Evolutionary conservation across 306 rosid genomes (phyloP).

Genomic region (Biancaea sappan): DNA sequence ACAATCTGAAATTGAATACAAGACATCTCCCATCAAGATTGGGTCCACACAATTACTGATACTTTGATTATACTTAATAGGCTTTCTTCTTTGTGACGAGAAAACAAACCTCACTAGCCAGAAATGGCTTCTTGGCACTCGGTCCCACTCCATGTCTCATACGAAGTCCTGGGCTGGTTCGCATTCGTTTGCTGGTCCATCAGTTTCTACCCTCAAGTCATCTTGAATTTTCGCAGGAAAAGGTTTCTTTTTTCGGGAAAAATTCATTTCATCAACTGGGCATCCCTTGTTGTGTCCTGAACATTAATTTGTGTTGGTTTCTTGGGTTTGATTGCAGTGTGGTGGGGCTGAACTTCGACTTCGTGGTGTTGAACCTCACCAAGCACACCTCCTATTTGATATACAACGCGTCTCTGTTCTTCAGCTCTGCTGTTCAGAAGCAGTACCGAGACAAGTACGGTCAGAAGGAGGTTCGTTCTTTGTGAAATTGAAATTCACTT

Average conservation of each 20-base stretch:
- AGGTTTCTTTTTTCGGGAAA: no score
- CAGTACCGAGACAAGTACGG: conserved; percentile 81
- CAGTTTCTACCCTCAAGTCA: conserved; percentile 82
- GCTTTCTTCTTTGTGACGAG: background rate
- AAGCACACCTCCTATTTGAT: conserved; percentile 85
- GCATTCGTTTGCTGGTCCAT: conserved; percentile 75
- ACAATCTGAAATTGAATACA: no score
- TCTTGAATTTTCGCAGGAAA: conserved; percentile 76
- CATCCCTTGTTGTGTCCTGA: no score
- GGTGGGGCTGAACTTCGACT: conserved; percentile 91
- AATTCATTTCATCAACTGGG: no score
- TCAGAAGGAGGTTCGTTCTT: conserved; percentile 55
- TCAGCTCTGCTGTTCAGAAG: conserved; percentile 66
- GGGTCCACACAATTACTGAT: background rate
- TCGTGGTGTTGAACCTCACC: conserved; percentile 74
- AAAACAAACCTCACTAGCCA: background rate
- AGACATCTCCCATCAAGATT: background rate
- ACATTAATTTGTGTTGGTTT: background rate
- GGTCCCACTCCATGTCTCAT: conserved; percentile 56
- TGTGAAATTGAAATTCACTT: background rate
- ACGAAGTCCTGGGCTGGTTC: conserved; percentile 76
- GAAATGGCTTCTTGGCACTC: conserved; percentile 85
- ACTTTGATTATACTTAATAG: no score
- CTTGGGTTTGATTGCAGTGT: conserved; percentile 50
- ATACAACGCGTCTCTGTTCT: conserved; percentile 79